Base-by-base conservation (phyloP, 2,329 filamentous ascomycete genomes). In the Talaromyces sp. region DNA sequence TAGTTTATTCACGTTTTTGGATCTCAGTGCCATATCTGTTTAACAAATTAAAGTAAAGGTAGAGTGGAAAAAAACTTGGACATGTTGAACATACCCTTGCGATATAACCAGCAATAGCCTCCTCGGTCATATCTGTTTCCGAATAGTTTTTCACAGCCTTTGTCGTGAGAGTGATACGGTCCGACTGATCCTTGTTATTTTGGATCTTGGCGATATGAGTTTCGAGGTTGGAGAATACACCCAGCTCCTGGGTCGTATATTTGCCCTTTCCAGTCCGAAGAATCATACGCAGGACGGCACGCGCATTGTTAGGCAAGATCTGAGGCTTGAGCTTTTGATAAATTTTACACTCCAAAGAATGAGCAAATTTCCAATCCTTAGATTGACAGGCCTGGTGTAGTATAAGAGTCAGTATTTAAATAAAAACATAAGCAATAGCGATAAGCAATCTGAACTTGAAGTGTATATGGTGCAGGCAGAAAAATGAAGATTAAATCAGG, bases 261-360 rank as follows among this genome's bases (percentile, higher is more conserved):
- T 77, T 72, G 5, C 73, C 70, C 19, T 71, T 70, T 1, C 41
- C 58, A 41, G 62, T 65, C 29, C 78, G 74, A 24, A 77, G 66
- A 11, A 86, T 67, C 16, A 85, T 68, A 17, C 84, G 80, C 50
- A 86, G 73, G 2, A 82, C 72, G 5, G 80, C 82, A 13, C 85
- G 75, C 1, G 82, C 81, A 36, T 79, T 78, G 56, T 78, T 82
- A 0, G 84, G 84, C 2, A 86, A 70, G 17, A 80, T 61, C 4
- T 69, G 70, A 1, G 77, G 79, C 19, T 71, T 66, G 4, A 82
- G 66, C 8, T 68, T 67, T 39, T 74, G 72, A 47, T 81, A 80
- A 6, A 81, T 74, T 24, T 78, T 75, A 63, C 85, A 88, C 68
- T 86, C 83, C 52, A 80, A 69, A 49, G 83, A 84, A 70, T 88